Conservation (phyloP, 805 yeast genomes). For the Kazachstania taianensis region DNA sequence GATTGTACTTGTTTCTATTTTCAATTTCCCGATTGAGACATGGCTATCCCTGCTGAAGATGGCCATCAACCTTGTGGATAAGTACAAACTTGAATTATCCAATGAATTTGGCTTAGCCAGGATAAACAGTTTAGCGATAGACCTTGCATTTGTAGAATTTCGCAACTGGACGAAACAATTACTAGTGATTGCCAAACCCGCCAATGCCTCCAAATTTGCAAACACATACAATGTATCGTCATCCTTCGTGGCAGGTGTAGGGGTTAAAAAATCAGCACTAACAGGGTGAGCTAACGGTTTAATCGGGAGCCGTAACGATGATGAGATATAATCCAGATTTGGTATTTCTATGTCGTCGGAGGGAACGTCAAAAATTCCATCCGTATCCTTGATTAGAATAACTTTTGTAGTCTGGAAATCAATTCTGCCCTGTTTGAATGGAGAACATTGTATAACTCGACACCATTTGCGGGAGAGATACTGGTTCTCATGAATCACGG, state of each 20-base stretch:
- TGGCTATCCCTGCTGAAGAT: constrained; percentile 7
- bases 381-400: constrained; percentile 11
- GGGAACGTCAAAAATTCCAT: background rate
- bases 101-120: constrained; percentile 17
- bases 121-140: constrained; percentile 16
- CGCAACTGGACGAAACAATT: constrained; percentile 15
- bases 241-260: constrained; percentile 7
- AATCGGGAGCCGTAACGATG: background rate
- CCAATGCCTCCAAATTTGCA: constrained; percentile 12
- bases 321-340: background rate
- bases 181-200: constrained; percentile 15
- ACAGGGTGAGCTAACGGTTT: constrained; percentile 9
- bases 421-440: constrained; percentile 14
- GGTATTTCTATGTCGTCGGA: background rate
- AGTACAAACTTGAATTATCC: constrained; percentile 9
- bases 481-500: constrained; percentile 14
- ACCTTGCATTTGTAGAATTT: constrained; percentile 1
- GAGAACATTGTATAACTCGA: constrained; percentile 13
- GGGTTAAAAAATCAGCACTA: constrained; percentile 8
- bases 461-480: constrained; percentile 13
- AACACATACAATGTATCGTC: constrained; percentile 25
- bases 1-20: constrained; percentile 4
- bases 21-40: constrained; percentile 7
- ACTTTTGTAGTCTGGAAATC: constrained; percentile 15
- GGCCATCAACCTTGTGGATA: constrained; percentile 20